A percentile compares a stretch with the other conserved stretches of the same genome.
Conservation (phyloP, 179 eudicot genomes). For the Corrigiola litoralis region DNA sequence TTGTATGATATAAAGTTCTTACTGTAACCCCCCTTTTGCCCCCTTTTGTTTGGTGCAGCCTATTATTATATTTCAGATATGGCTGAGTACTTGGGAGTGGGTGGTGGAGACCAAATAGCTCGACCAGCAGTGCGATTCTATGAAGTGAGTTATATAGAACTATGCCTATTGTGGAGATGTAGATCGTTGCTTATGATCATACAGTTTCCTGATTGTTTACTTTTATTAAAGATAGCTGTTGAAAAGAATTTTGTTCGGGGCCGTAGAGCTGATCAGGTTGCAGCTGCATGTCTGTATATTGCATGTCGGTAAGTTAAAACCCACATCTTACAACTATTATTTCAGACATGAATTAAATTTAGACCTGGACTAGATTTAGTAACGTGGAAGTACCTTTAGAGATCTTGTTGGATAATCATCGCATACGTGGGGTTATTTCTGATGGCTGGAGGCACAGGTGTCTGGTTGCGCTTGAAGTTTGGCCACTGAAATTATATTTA, state of each 20-base stretch:
- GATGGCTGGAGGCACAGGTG: not conserved
- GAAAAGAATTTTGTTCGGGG: constrained; percentile 69
- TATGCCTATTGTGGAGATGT: not conserved
- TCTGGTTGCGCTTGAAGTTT: not conserved
- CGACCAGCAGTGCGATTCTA: constrained; percentile 48
- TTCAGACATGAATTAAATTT: not conserved
- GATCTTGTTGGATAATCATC: no score
- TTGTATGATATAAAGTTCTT: constrained; percentile 4
- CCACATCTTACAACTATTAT: not conserved
- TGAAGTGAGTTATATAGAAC: constrained; percentile 32
- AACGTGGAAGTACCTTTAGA: no score
- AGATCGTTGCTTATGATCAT: not conserved
- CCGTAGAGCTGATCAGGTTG: constrained; percentile 66
- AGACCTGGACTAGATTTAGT: constrained; percentile 1
- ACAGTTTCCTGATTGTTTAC: constrained; percentile 4
- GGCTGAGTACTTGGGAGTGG: constrained; percentile 41
- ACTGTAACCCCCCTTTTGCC: not conserved
- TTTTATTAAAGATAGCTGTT: constrained; percentile 57
- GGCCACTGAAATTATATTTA: no score
- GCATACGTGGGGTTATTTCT: not conserved
- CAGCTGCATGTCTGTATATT: constrained; percentile 80
- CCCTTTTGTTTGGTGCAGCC: constrained; percentile 28
- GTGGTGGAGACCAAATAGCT: constrained; percentile 41
- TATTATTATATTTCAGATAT: constrained; percentile 23
- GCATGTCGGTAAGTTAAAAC: constrained; percentile 61